These are phyloP conservation scores for Cardamine resedifolia DNA, from an alignment of 345 rosid species.

Conservation along the genomic window DNA sequence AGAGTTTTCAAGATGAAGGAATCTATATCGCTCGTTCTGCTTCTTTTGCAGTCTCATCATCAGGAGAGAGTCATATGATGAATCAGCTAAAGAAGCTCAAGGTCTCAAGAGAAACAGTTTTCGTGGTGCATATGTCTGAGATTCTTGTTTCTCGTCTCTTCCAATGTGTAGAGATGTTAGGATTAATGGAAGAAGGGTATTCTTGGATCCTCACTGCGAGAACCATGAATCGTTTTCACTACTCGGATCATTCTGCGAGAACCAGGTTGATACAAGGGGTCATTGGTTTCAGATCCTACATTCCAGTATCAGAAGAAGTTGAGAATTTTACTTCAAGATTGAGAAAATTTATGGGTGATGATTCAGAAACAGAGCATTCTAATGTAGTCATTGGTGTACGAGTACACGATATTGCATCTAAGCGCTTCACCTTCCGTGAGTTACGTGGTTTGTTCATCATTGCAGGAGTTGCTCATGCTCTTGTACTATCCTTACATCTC, in stretches of 20 bases:
- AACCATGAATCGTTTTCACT: slow-evolving; percentile 20
- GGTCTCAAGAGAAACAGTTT: background rate
- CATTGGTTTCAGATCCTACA: slow-evolving; percentile 33
- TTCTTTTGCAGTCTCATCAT: slow-evolving; percentile 19
- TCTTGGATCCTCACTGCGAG: slow-evolving; percentile 40
- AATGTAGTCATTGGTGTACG: slow-evolving; percentile 13
- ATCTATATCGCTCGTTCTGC: background rate
- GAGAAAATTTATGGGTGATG: background rate
- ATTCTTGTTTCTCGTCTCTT: slow-evolving; percentile 30
- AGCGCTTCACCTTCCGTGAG: slow-evolving; percentile 13
- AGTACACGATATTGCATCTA: slow-evolving; percentile 25
- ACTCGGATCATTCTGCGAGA: background rate
- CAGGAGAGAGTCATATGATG: slow-evolving; percentile 14
- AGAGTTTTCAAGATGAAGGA: background rate
- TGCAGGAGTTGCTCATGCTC: slow-evolving; percentile 27
- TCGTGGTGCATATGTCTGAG: slow-evolving; percentile 37
- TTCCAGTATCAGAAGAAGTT: slow-evolving; percentile 25
- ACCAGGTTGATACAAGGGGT: slow-evolving; percentile 34
- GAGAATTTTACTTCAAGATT: slow-evolving; percentile 27
- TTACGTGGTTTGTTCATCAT: slow-evolving; percentile 34
- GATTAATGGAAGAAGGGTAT: slow-evolving; percentile 37
- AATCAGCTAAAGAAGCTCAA: slow-evolving; percentile 26
- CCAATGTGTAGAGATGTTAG: slow-evolving; percentile 15
- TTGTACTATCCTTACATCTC: slow-evolving; percentile 17
- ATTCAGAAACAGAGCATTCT: slow-evolving; percentile 4